phyloP scores from a whole-genome alignment of 495 filamentous ascomycete genomes.

The Penicillium tannophilum region DNA sequence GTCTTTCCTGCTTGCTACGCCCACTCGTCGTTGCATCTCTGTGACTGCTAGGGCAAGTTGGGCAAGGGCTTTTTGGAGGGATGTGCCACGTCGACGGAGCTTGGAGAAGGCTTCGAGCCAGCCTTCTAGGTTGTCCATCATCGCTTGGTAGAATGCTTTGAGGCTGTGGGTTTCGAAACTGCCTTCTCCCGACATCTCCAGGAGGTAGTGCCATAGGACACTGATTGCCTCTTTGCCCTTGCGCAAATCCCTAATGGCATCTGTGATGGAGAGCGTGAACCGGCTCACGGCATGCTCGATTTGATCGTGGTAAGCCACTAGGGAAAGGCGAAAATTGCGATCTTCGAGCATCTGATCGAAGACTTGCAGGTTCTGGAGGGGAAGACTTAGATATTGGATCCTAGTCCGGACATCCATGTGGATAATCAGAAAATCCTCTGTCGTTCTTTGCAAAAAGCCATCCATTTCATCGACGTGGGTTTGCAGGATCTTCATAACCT shows the following conservation, averaged over 20 bases:
- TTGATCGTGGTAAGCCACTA: conserved; percentile 84
- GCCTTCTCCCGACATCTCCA: conserved; percentile 59
- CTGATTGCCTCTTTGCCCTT: conserved; percentile 77
- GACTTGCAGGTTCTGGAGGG: conserved; percentile 76
- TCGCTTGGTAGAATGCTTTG: conserved; percentile 69
- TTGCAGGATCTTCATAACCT: conserved; percentile 88
- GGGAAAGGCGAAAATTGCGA: conserved; percentile 74
- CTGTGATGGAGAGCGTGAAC: conserved; percentile 72
- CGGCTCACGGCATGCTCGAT: conserved; percentile 86
- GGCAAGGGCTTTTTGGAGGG: conserved; percentile 61
- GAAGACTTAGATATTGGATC: conserved; percentile 75
- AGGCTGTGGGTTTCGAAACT: conserved; percentile 45
- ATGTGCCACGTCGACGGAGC: conserved; percentile 64
- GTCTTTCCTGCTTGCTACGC: conserved; percentile 68
- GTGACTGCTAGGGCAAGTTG: conserved; percentile 66
- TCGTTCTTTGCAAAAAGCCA: conserved; percentile 79
- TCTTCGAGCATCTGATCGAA: conserved; percentile 92
- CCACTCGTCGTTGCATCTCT: conserved; percentile 78
- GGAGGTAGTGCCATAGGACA: conserved; percentile 76
- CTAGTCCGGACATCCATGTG: conserved; percentile 72
- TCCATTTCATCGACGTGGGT: conserved; percentile 93
- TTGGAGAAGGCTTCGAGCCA: conserved; percentile 74
- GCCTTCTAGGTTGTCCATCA: conserved; percentile 85
- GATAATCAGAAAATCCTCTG: conserved; percentile 84
- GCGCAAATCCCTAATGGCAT: conserved; percentile 72